Evolutionary conservation across 2,329 filamentous ascomycete genomes (phyloP), one percentile per base, ranked within the genome.

Genomic region (Pseudogymnoascus sp.): DNA sequence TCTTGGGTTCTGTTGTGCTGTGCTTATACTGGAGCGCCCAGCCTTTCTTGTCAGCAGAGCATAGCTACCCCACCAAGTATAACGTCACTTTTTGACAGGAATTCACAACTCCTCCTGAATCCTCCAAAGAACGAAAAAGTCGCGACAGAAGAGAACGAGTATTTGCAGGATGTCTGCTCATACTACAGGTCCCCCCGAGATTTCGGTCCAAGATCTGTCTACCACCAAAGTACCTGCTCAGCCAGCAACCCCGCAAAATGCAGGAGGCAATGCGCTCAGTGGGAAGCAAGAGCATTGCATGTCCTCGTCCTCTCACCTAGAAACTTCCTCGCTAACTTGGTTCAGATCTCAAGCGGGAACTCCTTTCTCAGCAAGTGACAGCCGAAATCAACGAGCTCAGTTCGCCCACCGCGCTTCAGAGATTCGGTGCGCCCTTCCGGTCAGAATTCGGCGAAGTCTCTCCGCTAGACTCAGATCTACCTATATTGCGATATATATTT

Each of bases 221-320:
- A 10, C 29, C 48, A 10, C 48, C 29, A 33, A 33, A 9, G 48
- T 13, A 33, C n/a, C 27, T 33, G 29, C 5, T 13, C 48, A 55
- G 27, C 29, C 48, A 55, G 48, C 48, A 52, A 4, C 48, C 48
- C 29, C 48, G 48, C 48, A 55, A 33, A 59, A 27, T 59, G 58
- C 58, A 12, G 35, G 35, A 39, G 58, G 48, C 29, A 27, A 27
- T 64, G 68, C 77, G 5, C 77, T 99, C 72, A 96, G 92, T 0
- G 94, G 94, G 68, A 97, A 97, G 78, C 93, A 99, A 81, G 94
- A 99, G 75, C 94, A 99, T 74, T 99, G 92, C 96, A 74, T 70
- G 87, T 76, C 42, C 35, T 39, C 63, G 10, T 18, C 40, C 42
- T 58, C 29, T 29, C 13, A 10, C 29, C 29, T 21, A 55, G 39